These are phyloP conservation scores for Populus davidiana DNA, from an alignment of 345 rosid genomes.

Conservation along the genomic window DNA sequence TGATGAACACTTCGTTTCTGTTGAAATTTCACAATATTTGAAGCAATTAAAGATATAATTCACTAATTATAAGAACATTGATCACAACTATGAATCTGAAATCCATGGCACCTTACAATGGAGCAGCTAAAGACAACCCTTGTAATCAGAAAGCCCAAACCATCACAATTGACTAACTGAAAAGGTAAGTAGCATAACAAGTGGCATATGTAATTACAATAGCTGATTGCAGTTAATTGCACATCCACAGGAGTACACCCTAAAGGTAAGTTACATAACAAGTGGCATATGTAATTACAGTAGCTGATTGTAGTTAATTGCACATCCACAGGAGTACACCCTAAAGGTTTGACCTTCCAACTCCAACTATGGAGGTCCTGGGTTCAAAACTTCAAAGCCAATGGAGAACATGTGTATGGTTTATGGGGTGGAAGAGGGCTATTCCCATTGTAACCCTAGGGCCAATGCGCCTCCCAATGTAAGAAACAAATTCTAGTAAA, in stretches of 20 bases:
- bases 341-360: neutral
- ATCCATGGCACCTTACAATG: neutral
- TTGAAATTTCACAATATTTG: conserved; percentile 13
- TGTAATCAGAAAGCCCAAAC: neutral
- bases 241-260: neutral
- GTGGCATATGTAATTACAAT: conserved; percentile 6
- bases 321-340: neutral
- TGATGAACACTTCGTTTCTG: conserved; percentile 74
- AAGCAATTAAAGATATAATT: neutral
- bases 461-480: neutral
- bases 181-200: neutral
- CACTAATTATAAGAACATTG: neutral
- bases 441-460: neutral
- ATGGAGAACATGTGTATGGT: neutral
- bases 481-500: neutral
- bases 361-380: neutral
- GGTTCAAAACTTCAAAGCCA: neutral
- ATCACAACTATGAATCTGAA: neutral
- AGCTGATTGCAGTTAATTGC: neutral
- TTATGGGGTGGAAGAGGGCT: neutral
- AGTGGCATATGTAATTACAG: neutral
- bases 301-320: neutral
- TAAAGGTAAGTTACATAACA: neutral
- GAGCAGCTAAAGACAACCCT: conserved; percentile 2
- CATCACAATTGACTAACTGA: neutral